Conservation (phyloP, 495 filamentous ascomycete species). For the Penicillium verhagenii region DNA sequence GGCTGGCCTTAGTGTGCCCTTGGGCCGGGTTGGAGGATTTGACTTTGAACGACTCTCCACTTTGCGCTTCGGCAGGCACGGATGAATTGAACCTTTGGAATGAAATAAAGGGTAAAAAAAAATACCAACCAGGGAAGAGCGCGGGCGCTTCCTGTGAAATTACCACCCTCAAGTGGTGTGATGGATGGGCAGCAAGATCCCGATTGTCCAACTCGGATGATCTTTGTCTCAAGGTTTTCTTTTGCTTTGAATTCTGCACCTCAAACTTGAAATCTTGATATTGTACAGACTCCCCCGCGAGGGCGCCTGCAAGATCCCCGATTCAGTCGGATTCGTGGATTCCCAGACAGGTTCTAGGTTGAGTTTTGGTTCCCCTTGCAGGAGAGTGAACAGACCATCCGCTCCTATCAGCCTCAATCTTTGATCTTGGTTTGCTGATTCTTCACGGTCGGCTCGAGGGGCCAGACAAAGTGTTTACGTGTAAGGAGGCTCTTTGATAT, state of each 20-base stretch:
- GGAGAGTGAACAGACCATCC: conserved; percentile 22
- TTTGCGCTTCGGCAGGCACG: neutral
- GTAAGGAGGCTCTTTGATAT: conserved; percentile 13
- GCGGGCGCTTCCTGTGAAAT: too few relatives aligned
- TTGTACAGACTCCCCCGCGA: neutral
- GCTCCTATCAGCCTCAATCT: conserved; percentile 14
- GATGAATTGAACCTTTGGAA: neutral
- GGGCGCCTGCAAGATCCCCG: conserved; percentile 7
- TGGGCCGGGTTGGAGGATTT: neutral
- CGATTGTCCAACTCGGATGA: neutral
- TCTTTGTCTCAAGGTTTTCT: too few relatives aligned
- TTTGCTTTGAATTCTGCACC: neutral
- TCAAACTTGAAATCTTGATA: neutral
- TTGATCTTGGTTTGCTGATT: neutral
- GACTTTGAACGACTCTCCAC: neutral
- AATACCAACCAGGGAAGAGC: neutral
- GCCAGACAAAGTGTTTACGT: too few relatives aligned
- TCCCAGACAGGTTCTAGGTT: neutral
- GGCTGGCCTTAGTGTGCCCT: conserved; percentile 4
- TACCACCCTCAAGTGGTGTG: too few relatives aligned
- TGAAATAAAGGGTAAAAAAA: too few relatives aligned
- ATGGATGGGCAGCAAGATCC: neutral
- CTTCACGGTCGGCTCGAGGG: conserved; percentile 7
- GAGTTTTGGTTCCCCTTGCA: conserved; percentile 19
- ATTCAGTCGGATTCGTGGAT: conserved; percentile 6